Base-by-base conservation (phyloP, 371 early-diverging fungal species). In the Coemansia sp. region DNA sequence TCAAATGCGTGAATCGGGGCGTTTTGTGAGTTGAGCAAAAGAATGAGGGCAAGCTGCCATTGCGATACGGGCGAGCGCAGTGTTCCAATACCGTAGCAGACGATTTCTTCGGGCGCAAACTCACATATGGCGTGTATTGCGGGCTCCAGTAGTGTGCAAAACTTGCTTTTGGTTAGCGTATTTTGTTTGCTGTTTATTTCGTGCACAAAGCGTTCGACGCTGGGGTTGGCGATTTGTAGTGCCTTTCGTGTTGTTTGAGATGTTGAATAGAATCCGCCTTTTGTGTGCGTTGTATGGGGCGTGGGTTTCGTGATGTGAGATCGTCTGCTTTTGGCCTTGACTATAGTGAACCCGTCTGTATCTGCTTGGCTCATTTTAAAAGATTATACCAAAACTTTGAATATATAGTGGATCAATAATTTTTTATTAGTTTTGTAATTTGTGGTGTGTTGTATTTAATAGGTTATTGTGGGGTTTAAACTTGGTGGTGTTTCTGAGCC, bases 81-180 rank as follows among this genome's bases (percentile, higher is more conserved):
- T 4, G 77, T 68, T 0, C 84, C 84, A 4, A 84, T 64, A 13
- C 84, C 84, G 57, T 82, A 83, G 69, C 80, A 80, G 1, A 83
- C 80, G 16, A 72, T 63, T 47, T 80, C 75, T 6, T 65, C 51
- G 0, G 80, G 77, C 4, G 7, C 40, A 50, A 80, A 80, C 16
- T 8, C 68, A 4, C 39, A 14, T 16, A 80, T 53, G 29, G 45
- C 48, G 7, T 56, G 18, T 6, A 26, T 27, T 3, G 13, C 22
- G 4, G 34, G 31, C 21, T 16, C 10, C 10, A 68, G 47, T 27
- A 18, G 18, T 8, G 37, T 3, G 31, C 29, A 42, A 26, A 61
- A 68, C 45, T 62, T 53, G 66, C 70, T 65, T 6, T 42, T 26
- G 14, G 8, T 11, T 3, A 69, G 66, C 18, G 34, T 50, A 2